phyloP scores from a whole-genome alignment of 306 rosid species.

The Cicer cuneatum region DNA sequence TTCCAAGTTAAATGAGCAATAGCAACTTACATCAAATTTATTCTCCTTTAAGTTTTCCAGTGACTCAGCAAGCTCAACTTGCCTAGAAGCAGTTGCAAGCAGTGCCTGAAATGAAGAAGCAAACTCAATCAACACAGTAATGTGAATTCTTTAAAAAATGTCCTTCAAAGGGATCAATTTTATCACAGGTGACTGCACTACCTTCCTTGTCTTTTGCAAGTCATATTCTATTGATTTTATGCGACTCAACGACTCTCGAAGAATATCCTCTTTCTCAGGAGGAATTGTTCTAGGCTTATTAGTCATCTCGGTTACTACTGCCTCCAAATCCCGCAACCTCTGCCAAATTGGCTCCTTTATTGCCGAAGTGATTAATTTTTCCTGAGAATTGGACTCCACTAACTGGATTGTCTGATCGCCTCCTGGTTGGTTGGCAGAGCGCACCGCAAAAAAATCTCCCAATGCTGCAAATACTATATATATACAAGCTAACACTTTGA shows the following conservation, averaged over 20 bases:
- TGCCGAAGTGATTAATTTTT: constrained; percentile 50
- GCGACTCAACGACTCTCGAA: constrained; percentile 88
- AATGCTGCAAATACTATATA: constrained; percentile 57
- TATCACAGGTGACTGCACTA: constrained; percentile 50
- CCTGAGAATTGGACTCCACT: constrained; percentile 55
- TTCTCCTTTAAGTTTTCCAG: constrained; percentile 69
- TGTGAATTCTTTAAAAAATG: constrained; percentile 36
- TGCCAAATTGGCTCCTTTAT: constrained; percentile 70
- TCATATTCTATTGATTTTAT: constrained; percentile 85
- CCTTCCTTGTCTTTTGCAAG: constrained; percentile 92
- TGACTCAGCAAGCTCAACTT: constrained; percentile 92
- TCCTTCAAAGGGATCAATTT: constrained; percentile 31
- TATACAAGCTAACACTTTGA: constrained; percentile 63
- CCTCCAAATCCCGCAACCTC: constrained; percentile 85
- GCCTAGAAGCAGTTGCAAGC: constrained; percentile 87
- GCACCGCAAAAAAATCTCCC: constrained; percentile 52
- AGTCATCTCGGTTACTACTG: constrained; percentile 68
- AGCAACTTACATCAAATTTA: constrained; percentile 64
- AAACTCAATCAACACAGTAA: constrained; percentile 42
- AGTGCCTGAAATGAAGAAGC: constrained; percentile 65
- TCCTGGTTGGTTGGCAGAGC: constrained; percentile 44
- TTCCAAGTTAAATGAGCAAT: neutral
- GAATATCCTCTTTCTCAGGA: constrained; percentile 87
- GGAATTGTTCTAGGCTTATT: constrained; percentile 88
- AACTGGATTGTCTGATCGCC: constrained; percentile 40